These are phyloP conservation scores for Prunus mongolica DNA, from an alignment of 306 rosid genomes.

Conservation along the genomic window DNA sequence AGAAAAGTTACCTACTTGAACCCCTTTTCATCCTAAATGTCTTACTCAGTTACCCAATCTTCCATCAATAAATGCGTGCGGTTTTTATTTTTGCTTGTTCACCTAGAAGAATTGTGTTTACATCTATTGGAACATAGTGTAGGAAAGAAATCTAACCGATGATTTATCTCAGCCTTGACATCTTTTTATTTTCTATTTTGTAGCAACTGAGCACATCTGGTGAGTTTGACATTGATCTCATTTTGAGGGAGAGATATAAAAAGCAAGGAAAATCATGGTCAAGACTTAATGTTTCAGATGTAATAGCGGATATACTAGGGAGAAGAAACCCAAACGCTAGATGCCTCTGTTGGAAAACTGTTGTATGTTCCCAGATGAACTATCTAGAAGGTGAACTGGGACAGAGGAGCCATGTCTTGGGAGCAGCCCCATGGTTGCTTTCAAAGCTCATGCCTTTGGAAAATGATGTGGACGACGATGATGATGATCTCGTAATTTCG, in stretches of 20 bases:
- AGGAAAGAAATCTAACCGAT: not conserved
- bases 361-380: conserved; percentile 55
- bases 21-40: not conserved
- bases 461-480: conserved; percentile 13
- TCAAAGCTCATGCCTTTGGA: conserved; percentile 71
- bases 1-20: no score
- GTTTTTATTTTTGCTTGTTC: not conserved
- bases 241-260: conserved; percentile 56
- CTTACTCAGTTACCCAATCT: conserved; percentile 2
- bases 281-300: conserved; percentile 71
- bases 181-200: conserved; percentile 18
- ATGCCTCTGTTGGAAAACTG: conserved; percentile 84
- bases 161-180: conserved; percentile 18
- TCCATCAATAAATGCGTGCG: not conserved
- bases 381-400: conserved; percentile 25
- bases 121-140: not conserved
- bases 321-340: conserved; percentile 53
- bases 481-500: conserved; percentile 50
- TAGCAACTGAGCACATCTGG: conserved; percentile 47
- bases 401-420: conserved; percentile 20
- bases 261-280: conserved; percentile 67
- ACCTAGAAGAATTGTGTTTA: not conserved
- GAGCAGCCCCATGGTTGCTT: conserved; percentile 62
- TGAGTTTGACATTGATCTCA: conserved; percentile 64
- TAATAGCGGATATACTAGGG: conserved; percentile 48